phyloP scores from a whole-genome alignment of 2,329 filamentous ascomycete species.

The Diaporthe amygdali region DNA sequence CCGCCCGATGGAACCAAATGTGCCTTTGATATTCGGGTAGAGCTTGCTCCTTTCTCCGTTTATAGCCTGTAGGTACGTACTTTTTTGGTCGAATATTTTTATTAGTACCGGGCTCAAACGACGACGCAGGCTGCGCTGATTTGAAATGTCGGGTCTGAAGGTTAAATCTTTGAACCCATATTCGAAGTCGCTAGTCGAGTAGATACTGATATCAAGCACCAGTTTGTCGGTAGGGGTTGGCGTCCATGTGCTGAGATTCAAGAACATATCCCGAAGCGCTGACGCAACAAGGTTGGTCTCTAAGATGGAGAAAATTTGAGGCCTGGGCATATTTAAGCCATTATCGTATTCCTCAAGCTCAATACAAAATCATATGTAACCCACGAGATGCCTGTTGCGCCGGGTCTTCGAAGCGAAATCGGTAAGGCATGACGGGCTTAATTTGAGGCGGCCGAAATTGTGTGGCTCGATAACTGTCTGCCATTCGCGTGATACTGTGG shows the following conservation, averaged over 20 bases:
- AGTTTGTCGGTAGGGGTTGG: constrained; percentile 14
- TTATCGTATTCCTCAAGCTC: constrained; percentile 36
- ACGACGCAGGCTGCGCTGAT: too few species aligned
- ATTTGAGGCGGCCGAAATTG: constrained; percentile 36
- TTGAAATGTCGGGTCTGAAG: not conserved
- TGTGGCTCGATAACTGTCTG: constrained; percentile 34
- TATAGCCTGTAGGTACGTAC: too few species aligned
- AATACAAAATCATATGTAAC: constrained; percentile 36
- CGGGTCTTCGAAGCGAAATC: constrained; percentile 34
- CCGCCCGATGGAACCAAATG: too few species aligned
- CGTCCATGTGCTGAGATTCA: constrained; percentile 34
- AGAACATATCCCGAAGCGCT: constrained; percentile 31
- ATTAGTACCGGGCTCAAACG: too few species aligned
- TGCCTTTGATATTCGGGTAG: too few species aligned
- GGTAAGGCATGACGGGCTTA: constrained; percentile 34
- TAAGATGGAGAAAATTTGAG: constrained; percentile 21
- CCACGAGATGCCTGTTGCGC: constrained; percentile 34
- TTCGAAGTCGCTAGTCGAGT: not conserved
- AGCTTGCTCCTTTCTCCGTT: too few species aligned
- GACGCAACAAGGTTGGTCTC: constrained; percentile 24
- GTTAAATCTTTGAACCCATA: too few species aligned
- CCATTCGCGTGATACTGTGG: constrained; percentile 38
- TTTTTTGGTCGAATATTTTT: too few species aligned
- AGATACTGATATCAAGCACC: not conserved
- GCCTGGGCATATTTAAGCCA: constrained; percentile 6